Base-by-base conservation (phyloP, 441 rosid species). In the Bruguiera hainesii region DNA sequence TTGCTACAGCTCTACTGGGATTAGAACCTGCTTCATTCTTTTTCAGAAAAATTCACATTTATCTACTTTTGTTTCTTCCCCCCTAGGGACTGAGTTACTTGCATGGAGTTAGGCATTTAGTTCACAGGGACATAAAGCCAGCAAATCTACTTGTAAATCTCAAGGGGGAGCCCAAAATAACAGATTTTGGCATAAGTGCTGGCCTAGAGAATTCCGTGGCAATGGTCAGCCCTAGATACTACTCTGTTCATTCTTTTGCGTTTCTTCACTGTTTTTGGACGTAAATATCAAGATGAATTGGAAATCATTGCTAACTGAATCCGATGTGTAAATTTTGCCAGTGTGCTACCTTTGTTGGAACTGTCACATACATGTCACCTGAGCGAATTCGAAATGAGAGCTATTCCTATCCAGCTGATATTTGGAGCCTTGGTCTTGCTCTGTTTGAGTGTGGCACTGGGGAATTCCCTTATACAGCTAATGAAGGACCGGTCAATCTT, bases 291-390 rank as follows among this genome's bases (percentile, higher is more conserved):
- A 60, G 10, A 13, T 68, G 39, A 70, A 80, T 61, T 71, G n/a
- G 23, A 16, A 62, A 7, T 42, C 52, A 60, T 63, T 55, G 58
- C 68, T 71, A 63, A 64, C 73, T 65, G 42, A 30, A 8, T 69
- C 65, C 35, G 62, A 39, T 13, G 48, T 39, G 48, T 11, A 39
- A 39, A 39, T 39, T 39, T 67, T 64, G 37, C 64, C 79, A 93
- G 98, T 93, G 98, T 82, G 98, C 98, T 68, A 93, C 98, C 46
- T 93, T 89, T 80, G 97, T 91, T 67, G 98, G 98, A 76, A 93
- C 97, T 31, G 98, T 93, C 65, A 93, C 98, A 20, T 93, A 93
- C 78, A 93, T 93, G 96, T 94, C 96, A 56, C 97, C 96, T 0
- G 98, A 94, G 76, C 83, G 96, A 69, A 93, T 94, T 48, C 83